Evolutionary conservation across 164 flowering plant species (phyloP).

Genomic region (Warburgia ugandensis): DNA sequence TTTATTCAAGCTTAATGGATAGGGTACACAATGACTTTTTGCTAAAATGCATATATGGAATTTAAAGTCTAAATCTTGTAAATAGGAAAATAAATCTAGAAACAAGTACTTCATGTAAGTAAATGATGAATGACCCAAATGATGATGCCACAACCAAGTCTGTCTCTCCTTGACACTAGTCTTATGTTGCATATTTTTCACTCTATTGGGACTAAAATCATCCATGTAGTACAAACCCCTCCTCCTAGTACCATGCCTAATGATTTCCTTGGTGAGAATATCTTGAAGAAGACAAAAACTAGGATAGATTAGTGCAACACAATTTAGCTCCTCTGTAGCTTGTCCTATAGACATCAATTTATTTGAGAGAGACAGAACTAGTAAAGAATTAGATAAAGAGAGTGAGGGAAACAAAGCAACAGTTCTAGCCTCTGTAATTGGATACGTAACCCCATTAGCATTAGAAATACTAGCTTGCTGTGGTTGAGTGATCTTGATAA

Average conservation of each 20-base stretch:
- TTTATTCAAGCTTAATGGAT: too few relatives aligned
- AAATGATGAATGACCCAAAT: too few relatives aligned
- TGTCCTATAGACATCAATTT: not conserved
- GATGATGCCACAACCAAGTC: too few relatives aligned
- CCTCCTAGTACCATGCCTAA: not conserved
- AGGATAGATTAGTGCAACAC: too few relatives aligned
- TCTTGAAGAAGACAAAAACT: not conserved
- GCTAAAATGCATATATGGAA: not conserved
- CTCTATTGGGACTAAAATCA: not conserved
- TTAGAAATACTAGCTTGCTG: not conserved
- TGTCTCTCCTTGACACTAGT: too few relatives aligned
- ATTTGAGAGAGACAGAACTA: not conserved
- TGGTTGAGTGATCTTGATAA: not conserved
- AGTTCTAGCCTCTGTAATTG: not conserved
- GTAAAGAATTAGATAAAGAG: not conserved
- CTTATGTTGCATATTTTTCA: too few relatives aligned
- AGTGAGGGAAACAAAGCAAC: constrained; percentile 1
- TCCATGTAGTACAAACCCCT: not conserved
- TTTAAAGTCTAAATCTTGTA: not conserved
- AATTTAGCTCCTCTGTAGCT: too few relatives aligned
- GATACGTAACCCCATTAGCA: not conserved
- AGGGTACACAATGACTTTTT: not conserved
- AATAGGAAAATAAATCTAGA: too few relatives aligned
- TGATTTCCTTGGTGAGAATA: not conserved
- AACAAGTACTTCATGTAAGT: too few relatives aligned